Conservation (phyloP, 2,329 filamentous ascomycete genomes). For the Chaetothyriales sp. region DNA sequence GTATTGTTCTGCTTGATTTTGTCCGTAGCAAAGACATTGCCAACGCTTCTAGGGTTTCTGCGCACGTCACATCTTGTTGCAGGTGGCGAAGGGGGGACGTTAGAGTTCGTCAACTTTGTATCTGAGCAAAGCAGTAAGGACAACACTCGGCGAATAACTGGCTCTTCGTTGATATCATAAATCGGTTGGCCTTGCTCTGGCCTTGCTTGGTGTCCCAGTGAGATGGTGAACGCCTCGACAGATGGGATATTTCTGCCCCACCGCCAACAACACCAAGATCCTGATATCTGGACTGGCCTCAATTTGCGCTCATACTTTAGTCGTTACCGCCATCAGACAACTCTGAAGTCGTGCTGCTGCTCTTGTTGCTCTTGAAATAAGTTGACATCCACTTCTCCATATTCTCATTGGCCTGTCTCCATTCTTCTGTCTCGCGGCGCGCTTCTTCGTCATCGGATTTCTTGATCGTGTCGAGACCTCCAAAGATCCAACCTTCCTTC, state of each 20-base stretch:
- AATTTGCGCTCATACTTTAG: not conserved
- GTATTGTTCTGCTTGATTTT: not conserved
- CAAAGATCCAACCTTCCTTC: slow-evolving; percentile 54
- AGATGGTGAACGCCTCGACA: not conserved
- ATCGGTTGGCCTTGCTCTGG: not conserved
- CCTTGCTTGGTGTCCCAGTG: not conserved
- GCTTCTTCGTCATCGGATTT: slow-evolving; percentile 27
- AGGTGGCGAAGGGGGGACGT: too few relatives aligned
- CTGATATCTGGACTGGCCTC: not conserved
- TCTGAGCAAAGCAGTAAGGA: too few relatives aligned
- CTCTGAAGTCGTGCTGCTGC: not conserved
- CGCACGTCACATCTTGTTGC: too few relatives aligned
- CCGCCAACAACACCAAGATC: not conserved
- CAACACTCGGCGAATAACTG: too few relatives aligned
- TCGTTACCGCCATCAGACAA: not conserved
- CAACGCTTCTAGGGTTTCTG: too few relatives aligned
- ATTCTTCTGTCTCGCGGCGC: slow-evolving; percentile 28
- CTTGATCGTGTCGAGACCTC: slow-evolving; percentile 43
- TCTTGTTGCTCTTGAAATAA: not conserved
- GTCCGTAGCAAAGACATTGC: not conserved
- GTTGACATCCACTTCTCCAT: slow-evolving; percentile 3
- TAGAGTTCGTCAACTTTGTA: too few relatives aligned
- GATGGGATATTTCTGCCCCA: not conserved
- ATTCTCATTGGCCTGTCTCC: slow-evolving; percentile 20
- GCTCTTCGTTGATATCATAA: not conserved